phyloP scores from a whole-genome alignment of 805 yeast genomes.

The Saturnispora serradocipensis region DNA sequence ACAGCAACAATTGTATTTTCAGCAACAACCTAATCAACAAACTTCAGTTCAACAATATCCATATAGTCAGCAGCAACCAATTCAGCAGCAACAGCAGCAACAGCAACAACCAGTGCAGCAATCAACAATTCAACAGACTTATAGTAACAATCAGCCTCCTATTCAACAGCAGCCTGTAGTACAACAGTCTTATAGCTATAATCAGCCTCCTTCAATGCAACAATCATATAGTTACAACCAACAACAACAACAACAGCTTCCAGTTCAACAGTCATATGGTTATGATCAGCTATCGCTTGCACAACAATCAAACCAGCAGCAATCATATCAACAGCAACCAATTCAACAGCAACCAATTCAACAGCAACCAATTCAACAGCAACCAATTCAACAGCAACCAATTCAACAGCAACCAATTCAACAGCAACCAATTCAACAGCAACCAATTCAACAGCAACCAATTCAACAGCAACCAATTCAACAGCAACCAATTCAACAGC shows the following conservation, averaged over 20 bases:
- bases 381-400: slow-evolving; percentile 7
- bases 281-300: neutral
- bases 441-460: neutral
- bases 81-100: neutral
- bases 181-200: no score
- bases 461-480: slow-evolving; percentile 5
- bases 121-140: neutral
- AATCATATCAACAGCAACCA: slow-evolving; percentile 13
- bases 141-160: no score
- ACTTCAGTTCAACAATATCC: neutral
- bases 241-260: slow-evolving; percentile 11
- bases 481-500: neutral
- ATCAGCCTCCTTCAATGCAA: slow-evolving; percentile 9
- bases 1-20: neutral
- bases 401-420: neutral
- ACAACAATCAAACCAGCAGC: neutral
- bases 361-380: slow-evolving; percentile 1
- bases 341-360: slow-evolving; percentile 10
- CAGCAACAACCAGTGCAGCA: slow-evolving; percentile 6
- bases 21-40: neutral
- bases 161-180: no score
- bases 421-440: neutral
- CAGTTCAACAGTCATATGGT: slow-evolving; percentile 5
- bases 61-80: neutral
- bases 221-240: slow-evolving; percentile 13